phyloP scores from a whole-genome alignment of 1,139 yeast genomes.

The Zygosaccharomyces pseudobailii region DNA sequence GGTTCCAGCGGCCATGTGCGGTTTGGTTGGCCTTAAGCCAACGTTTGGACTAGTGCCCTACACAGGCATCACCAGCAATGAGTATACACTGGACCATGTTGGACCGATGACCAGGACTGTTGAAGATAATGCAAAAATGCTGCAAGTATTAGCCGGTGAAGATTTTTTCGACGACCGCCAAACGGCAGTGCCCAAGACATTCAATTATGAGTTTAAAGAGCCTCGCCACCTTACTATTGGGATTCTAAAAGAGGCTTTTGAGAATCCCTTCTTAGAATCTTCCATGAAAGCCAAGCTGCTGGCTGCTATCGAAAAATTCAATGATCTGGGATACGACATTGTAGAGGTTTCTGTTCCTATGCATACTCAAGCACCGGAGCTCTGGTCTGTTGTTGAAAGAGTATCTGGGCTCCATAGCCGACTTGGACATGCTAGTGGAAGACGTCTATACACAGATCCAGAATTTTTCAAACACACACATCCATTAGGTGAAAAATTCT shows the following conservation, averaged over 20 bases:
- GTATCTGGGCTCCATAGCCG: slow-evolving; percentile 30
- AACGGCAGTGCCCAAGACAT: slow-evolving; percentile 21
- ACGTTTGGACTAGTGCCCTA: slow-evolving; percentile 36
- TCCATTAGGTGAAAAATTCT: slow-evolving; percentile 31
- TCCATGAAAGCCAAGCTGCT: slow-evolving; percentile 29
- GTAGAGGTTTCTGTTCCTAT: slow-evolving; percentile 36
- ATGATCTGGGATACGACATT: slow-evolving; percentile 34
- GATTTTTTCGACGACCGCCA: slow-evolving; percentile 37
- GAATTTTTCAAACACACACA: slow-evolving; percentile 33
- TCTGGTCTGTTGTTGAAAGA: slow-evolving; percentile 37
- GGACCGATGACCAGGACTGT: slow-evolving; percentile 44
- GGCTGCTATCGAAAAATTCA: slow-evolving; percentile 31
- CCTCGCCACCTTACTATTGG: slow-evolving; percentile 36
- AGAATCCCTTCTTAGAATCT: slow-evolving; percentile 34
- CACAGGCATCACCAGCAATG: slow-evolving; percentile 45
- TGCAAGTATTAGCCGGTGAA: slow-evolving; percentile 36
- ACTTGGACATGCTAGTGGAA: slow-evolving; percentile 27
- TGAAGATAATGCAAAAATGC: slow-evolving; percentile 33
- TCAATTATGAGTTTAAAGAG: slow-evolving; percentile 14
- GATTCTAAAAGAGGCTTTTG: slow-evolving; percentile 36
- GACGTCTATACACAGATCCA: slow-evolving; percentile 31
- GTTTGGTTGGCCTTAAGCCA: slow-evolving; percentile 40
- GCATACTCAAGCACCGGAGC: slow-evolving; percentile 36
- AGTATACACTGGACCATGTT: slow-evolving; percentile 42
- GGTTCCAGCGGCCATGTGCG: slow-evolving; percentile 38